Evolutionary conservation across 163 green algal species (phyloP).

Genomic region (Smithsoniella earleae): DNA sequence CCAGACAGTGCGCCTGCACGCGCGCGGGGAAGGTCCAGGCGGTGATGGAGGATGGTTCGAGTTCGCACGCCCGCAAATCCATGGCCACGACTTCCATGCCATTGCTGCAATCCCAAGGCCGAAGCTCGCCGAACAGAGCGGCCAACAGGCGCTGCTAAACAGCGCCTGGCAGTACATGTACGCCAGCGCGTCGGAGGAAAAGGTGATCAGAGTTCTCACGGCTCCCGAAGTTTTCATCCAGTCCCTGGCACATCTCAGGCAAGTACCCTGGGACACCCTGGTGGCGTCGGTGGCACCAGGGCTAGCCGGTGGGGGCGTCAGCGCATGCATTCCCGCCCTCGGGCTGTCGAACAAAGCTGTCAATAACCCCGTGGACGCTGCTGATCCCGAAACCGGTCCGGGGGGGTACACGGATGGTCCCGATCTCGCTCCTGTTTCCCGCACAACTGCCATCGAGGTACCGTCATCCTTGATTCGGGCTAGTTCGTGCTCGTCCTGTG

Average conservation of each 20-base stretch:
- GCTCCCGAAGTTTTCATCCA: conserved; percentile 47
- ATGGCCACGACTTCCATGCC: conserved; percentile 89
- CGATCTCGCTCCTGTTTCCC: conserved; percentile 61
- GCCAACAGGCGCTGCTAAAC: background rate
- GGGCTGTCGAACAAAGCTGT: conserved; percentile 88
- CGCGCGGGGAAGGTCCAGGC: conserved; percentile 11
- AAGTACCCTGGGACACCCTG: background rate
- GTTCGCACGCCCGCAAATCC: conserved; percentile 82
- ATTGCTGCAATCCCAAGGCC: conserved; percentile 49
- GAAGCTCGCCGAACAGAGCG: background rate
- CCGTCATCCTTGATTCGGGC: too few relatives aligned
- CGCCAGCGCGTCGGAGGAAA: conserved; percentile 85
- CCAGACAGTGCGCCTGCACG: conserved; percentile 72
- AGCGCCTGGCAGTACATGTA: conserved; percentile 44
- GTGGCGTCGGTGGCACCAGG: background rate
- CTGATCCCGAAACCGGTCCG: conserved; percentile 16
- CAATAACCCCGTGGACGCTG: conserved; percentile 30
- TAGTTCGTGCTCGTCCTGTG: too few relatives aligned
- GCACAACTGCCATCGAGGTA: conserved; percentile 42
- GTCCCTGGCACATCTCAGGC: background rate
- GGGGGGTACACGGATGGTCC: conserved; percentile 53
- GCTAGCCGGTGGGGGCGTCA: conserved; percentile 23
- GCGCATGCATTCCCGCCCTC: conserved; percentile 72
- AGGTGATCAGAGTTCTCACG: conserved; percentile 86
- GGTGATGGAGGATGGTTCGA: conserved; percentile 63